A percentile compares a stretch with the other conserved stretches of the same genome.
phyloP scores from a whole-genome alignment of 1,139 yeast species.

The Blastobotrys buckinghamii region DNA sequence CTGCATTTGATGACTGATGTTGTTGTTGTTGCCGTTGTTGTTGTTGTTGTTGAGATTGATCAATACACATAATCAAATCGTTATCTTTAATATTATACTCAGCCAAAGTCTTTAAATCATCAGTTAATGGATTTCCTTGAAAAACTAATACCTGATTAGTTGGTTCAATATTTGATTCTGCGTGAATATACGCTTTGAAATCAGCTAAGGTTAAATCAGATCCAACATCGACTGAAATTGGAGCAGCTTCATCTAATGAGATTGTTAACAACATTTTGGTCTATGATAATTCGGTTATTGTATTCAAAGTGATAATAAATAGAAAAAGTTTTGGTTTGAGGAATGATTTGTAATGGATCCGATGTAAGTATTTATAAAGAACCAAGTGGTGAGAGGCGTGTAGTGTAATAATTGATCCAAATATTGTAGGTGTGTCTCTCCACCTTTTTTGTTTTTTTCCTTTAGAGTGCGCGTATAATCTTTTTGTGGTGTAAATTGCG shows the following conservation, averaged over 20 bases:
- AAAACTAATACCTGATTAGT: constrained; percentile 43
- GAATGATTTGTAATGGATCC: no score
- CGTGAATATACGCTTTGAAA: constrained; percentile 68
- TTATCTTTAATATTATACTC: constrained; percentile 47
- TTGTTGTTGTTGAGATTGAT: background rate
- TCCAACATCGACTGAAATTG: constrained; percentile 50
- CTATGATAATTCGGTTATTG: no score
- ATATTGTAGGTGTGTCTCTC: no score
- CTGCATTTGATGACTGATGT: background rate
- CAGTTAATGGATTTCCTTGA: constrained; percentile 42
- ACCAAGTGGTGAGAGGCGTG: no score
- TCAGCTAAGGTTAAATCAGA: constrained; percentile 60
- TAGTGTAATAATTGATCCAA: no score
- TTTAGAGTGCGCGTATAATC: no score
- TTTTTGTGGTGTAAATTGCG: no score
- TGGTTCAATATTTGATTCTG: constrained; percentile 57
- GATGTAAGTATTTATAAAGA: no score
- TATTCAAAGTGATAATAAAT: no score
- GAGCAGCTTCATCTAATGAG: constrained; percentile 29
- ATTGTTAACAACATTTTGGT: constrained; percentile 36
- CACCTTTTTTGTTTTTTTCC: no score
- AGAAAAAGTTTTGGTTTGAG: no score
- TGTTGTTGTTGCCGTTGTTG: background rate
- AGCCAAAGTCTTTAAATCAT: constrained; percentile 37
- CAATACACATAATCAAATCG: constrained; percentile 47